Evolutionary conservation across 1,139 yeast species (phyloP), one percentile per base, ranked within the genome.

Genomic region (Komagataea norvegica): DNA sequence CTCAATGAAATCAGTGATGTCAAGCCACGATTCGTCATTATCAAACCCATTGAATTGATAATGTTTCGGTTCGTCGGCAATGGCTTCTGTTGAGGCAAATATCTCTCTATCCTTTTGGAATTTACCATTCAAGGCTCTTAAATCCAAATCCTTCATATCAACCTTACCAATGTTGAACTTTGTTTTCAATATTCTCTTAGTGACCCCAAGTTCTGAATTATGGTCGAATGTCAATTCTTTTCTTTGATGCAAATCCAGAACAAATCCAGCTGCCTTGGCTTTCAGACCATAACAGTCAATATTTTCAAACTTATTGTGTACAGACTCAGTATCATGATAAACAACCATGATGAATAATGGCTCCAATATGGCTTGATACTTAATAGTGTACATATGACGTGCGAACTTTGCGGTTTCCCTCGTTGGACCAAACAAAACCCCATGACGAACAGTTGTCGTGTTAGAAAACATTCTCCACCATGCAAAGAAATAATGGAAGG

Each of bases 401-500:
- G 95, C 87, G 64, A 89, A 83, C 52, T 84, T 85, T 20, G 73
- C 68, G 39, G 70, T 61, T 17, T 64, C 50, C 31, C 55, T 59
- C 13, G 55, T 54, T 13, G 68, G 60, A 15, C 70, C 74, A 56
- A 85, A 91, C 17, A 91, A 58, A 11, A 64, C 62, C 0, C 97
- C 97, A 29, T 73, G 70, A 42, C 87, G 72, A 4, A 86, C 72
- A 0, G 97, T 96, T 25, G 86, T 64, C 5, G 94, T 72, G 31
- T 85, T 77, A 19, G 81, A 77, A 52, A 91, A 77, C 38, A 81
- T 70, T 34, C 69, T 62, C 95, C 96, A 88, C 97, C 97, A 91
- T 28, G 64, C 61, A 52, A 74, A 77, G 64, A 89, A 89, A 49
- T 83, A 83, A 10, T 64, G 61, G 46, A 87, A 66, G 0, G 82